Evolutionary conservation across 2,329 filamentous ascomycete genomes (phyloP).

Genomic region (Acephala macrosclerotiorum): DNA sequence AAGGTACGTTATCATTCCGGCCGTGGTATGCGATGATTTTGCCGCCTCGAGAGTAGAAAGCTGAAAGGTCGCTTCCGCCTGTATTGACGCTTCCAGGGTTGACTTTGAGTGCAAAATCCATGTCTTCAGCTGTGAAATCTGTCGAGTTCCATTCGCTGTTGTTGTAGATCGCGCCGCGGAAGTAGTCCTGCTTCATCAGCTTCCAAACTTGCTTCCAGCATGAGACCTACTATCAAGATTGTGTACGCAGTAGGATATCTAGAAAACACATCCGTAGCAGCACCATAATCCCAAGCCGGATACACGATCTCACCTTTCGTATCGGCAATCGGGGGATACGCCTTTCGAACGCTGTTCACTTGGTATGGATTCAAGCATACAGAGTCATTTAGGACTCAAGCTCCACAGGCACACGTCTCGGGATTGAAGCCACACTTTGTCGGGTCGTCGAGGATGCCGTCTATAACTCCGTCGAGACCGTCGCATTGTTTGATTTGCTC

Average conservation of each 20-base stretch:
- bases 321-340: background rate
- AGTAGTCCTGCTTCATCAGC: background rate
- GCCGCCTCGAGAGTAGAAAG: background rate
- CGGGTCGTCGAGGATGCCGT: constrained; percentile 5
- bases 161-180: background rate
- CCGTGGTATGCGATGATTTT: constrained; percentile 1
- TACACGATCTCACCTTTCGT: constrained; percentile 1
- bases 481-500: constrained; percentile 1
- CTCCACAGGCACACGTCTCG: background rate
- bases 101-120: background rate
- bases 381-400: background rate
- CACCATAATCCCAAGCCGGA: constrained; percentile 6
- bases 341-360: constrained; percentile 1
- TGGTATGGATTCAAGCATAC: background rate
- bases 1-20: background rate
- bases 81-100: background rate
- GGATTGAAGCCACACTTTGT: background rate
- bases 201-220: background rate
- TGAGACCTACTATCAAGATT: background rate
- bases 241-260: background rate
- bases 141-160: constrained; percentile 1
- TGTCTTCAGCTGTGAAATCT: background rate
- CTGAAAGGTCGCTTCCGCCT: background rate
- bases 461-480: background rate
- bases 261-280: constrained; percentile 5